Conservation (phyloP, 495 filamentous ascomycete species). For the Evansstolkia leycettana region DNA sequence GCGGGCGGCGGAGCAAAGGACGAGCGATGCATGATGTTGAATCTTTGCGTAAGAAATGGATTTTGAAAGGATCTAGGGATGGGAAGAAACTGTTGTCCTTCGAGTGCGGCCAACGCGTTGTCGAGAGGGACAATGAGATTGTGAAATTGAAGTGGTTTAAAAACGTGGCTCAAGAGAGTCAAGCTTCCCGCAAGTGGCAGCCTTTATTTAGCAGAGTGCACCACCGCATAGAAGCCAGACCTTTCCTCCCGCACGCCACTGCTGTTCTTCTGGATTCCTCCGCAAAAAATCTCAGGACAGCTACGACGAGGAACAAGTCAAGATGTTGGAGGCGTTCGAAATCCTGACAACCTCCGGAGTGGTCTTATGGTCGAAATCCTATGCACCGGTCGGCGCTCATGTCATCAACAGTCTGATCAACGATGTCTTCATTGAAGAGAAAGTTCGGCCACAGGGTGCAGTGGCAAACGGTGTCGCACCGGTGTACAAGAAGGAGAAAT, state of each 20-base stretch:
- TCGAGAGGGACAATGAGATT: constrained; percentile 4
- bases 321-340: constrained; percentile 91
- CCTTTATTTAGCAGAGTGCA: no score
- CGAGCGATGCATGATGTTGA: constrained; percentile 62
- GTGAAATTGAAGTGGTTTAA: constrained; percentile 13
- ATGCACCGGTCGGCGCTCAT: constrained; percentile 63
- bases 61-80: neutral
- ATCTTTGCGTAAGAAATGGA: constrained; percentile 1
- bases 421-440: constrained; percentile 95
- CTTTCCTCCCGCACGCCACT: neutral
- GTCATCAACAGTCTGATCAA: constrained; percentile 89
- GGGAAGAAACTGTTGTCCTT: neutral
- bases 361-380: constrained; percentile 88
- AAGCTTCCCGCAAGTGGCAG: constrained; percentile 17
- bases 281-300: neutral
- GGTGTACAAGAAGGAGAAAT: constrained; percentile 79
- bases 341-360: constrained; percentile 92
- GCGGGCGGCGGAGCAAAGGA: constrained; percentile 63
- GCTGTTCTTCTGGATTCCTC: neutral
- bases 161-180: constrained; percentile 32
- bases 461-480: constrained; percentile 24
- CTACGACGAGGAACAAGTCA: constrained; percentile 1
- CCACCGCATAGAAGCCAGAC: neutral
- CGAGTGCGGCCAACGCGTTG: constrained; percentile 2
- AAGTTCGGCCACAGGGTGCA: constrained; percentile 44